Percentiles rank a stretch among this genome's conserved stretches.
Conservation (phyloP, 345 rosid species). For the Iberis pinnata region DNA sequence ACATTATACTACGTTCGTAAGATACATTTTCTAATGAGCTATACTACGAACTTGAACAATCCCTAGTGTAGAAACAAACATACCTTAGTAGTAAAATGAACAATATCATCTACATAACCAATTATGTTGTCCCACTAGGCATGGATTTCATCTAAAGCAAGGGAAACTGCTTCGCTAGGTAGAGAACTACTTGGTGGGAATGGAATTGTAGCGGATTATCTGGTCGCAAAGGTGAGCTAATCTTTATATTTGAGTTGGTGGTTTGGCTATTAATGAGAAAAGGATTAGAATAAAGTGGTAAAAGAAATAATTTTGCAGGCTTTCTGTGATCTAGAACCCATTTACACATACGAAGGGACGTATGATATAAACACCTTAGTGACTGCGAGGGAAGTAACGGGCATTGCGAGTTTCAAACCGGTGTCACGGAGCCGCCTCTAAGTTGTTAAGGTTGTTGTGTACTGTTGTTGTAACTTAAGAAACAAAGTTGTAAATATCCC, state of each 20-base stretch:
- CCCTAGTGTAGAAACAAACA: not conserved
- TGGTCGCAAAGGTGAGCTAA: slow-evolving; percentile 75
- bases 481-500: too few species aligned
- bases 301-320: slow-evolving; percentile 47
- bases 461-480: too few species aligned
- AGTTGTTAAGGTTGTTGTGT: too few species aligned
- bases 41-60: not conserved
- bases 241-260: slow-evolving; percentile 6
- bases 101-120: slow-evolving; percentile 7
- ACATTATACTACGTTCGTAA: too few species aligned
- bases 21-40: too few species aligned
- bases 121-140: slow-evolving; percentile 36
- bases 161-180: slow-evolving; percentile 77
- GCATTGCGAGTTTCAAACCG: slow-evolving; percentile 82
- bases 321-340: slow-evolving; percentile 95
- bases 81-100: not conserved
- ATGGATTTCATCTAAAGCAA: slow-evolving; percentile 69
- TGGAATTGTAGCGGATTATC: slow-evolving; percentile 76
- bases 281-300: not conserved
- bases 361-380: slow-evolving; percentile 85
- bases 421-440: slow-evolving; percentile 2
- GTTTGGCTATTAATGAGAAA: not conserved
- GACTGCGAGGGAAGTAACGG: slow-evolving; percentile 86
- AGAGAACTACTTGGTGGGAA: slow-evolving; percentile 95
- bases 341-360: slow-evolving; percentile 91